Evolutionary conservation across 192 early-diverging fungal species (phyloP).

Genomic region (Mortierella claussenii): DNA sequence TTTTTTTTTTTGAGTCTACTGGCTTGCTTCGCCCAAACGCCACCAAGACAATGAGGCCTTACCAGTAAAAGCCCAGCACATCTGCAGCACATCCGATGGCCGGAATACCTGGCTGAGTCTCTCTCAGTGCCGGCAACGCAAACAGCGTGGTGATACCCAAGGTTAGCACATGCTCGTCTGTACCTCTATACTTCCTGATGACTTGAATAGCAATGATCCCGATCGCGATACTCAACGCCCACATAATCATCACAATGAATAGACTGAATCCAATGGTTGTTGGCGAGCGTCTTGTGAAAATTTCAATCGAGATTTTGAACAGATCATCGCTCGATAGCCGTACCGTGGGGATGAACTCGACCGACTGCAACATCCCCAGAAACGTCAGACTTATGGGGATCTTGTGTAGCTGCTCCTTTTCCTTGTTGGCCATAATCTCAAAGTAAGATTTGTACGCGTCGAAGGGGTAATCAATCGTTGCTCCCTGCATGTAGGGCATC

Average conservation of each 20-base stretch:
- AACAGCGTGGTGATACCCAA: constrained; percentile 58
- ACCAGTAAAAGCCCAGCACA: constrained; percentile 60
- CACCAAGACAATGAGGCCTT: not conserved
- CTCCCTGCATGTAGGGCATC: constrained; percentile 50
- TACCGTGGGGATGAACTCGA: constrained; percentile 55
- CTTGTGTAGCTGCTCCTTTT: constrained; percentile 48
- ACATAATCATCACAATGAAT: constrained; percentile 63
- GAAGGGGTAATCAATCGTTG: constrained; percentile 60
- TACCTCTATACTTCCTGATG: constrained; percentile 42
- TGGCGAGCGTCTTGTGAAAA: constrained; percentile 53
- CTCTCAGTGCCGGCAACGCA: constrained; percentile 48
- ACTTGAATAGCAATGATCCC: constrained; percentile 60
- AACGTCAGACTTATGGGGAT: constrained; percentile 57
- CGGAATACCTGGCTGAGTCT: constrained; percentile 58
- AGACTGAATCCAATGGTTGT: constrained; percentile 60
- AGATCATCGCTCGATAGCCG: constrained; percentile 13
- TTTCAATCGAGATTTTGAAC: constrained; percentile 55
- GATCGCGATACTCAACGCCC: constrained; percentile 56
- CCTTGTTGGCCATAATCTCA: constrained; percentile 51
- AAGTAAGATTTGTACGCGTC: constrained; percentile 61
- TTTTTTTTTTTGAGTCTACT: no score
- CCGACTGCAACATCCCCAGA: constrained; percentile 55
- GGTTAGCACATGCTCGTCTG: constrained; percentile 56
- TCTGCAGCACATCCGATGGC: constrained; percentile 60
- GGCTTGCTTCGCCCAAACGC: no score